Percentiles rank a stretch among this genome's conserved stretches.
Evolutionary conservation across 2,329 filamentous ascomycete species (phyloP).

Genomic region (Penicillium corylophilum): DNA sequence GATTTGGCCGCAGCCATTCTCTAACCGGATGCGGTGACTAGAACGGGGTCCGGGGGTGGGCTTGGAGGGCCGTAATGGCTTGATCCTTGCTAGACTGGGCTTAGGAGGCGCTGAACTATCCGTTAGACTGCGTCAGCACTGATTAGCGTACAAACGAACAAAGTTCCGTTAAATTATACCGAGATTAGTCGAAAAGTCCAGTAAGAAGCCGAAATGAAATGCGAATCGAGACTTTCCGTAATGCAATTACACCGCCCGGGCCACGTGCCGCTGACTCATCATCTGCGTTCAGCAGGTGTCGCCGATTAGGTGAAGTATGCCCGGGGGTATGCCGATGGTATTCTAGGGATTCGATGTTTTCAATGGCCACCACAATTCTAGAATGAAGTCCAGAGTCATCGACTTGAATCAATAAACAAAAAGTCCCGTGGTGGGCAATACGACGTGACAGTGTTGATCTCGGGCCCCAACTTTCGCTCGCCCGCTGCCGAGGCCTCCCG

Average conservation of each 20-base stretch:
- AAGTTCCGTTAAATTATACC: background rate
- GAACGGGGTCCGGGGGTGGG: background rate
- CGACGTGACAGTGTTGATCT: background rate
- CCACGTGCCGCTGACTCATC: constrained; percentile 4
- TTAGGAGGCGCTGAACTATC: background rate
- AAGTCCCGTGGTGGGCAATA: background rate
- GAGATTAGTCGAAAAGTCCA: background rate
- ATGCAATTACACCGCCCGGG: background rate
- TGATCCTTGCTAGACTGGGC: too few species aligned
- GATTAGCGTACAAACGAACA: background rate
- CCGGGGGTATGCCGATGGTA: background rate
- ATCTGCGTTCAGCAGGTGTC: background rate
- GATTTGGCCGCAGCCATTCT: background rate
- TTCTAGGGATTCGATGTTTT: background rate
- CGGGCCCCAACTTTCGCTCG: background rate
- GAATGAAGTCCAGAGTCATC: background rate
- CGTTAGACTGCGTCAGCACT: background rate
- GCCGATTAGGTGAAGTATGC: background rate
- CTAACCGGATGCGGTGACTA: constrained; percentile 13
- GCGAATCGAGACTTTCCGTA: background rate
- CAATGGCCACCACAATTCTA: background rate
- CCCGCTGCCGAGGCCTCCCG: background rate
- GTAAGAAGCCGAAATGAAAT: background rate
- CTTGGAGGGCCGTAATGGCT: background rate
- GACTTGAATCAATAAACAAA: background rate